Evolutionary conservation across 371 early-diverging fungal species (phyloP), one percentile per base, ranked within the genome.

Genomic region (Funneliformis caledonium): DNA sequence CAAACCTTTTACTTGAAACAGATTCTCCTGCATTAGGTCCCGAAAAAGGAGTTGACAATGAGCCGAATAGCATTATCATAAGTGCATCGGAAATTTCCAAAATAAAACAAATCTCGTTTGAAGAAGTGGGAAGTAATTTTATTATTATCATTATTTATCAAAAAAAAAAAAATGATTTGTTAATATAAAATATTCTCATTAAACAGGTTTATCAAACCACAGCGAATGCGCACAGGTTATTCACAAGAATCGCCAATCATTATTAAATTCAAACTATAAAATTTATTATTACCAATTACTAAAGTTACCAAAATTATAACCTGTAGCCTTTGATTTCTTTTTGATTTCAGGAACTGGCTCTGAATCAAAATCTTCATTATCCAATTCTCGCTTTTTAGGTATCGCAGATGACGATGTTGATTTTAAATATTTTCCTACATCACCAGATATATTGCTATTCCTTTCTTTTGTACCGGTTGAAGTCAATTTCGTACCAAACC

Each of bases 401-500:
- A 81, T 80, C 45, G 78, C 83, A 11, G 86, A 83, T 56, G 86
- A 83, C 16, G 56, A 47, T 37, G 67, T 6, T 11, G 83, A 77
- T 42, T 88, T 88, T 64, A 94, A 81, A 72, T 95, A 95, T 83
- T 91, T 94, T 26, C 95, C 95, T 43, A 94, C 90, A 33, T 88
- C 86, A 5, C 81, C 85, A 16, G 81, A 83, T 19, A 75, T 82
- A 48, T 82, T 82, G 3, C 82, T 82, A 7, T 74, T 83, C 3
- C 82, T 75, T 19, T 82, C 80, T 64, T 74, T 33, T 33, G 72
- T 70, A 60, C 14, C 60, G 72, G 14, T 33, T 70, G 14, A 37
- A 16, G 82, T 81, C 14, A 91, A 84, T 74, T 88, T 90, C 4
- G 92, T 91, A 1, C 94, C 93, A 84, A 94, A 92, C 94, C 93